Evolutionary conservation across 2,329 filamentous ascomycete genomes (phyloP).

Genomic region (Bertia moriformis): DNA sequence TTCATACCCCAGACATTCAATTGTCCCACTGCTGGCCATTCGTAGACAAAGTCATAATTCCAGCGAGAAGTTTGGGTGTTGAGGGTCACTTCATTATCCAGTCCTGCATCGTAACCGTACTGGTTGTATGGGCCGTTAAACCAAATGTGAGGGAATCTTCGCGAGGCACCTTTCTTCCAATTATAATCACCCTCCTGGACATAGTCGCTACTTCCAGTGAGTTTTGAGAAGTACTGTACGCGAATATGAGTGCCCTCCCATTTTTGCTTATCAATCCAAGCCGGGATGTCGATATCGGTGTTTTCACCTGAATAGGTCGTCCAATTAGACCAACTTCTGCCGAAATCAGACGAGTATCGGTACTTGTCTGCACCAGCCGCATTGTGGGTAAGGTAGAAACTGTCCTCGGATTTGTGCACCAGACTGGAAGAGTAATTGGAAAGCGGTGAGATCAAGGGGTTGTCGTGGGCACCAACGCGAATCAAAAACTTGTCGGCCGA

Average conservation of each 20-base stretch:
- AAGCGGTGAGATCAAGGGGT: constrained; percentile 42
- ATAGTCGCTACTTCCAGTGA: constrained; percentile 42
- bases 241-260: constrained; percentile 49
- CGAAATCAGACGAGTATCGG: constrained; percentile 48
- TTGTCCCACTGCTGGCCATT: constrained; percentile 48
- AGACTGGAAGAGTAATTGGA: constrained; percentile 44
- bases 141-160: constrained; percentile 47
- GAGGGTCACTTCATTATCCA: constrained; percentile 34
- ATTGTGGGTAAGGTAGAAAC: constrained; percentile 35
- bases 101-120: constrained; percentile 47
- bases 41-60: constrained; percentile 44
- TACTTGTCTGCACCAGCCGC: constrained; percentile 47
- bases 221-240: constrained; percentile 47
- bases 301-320: constrained; percentile 34
- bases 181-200: constrained; percentile 41
- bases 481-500: constrained; percentile 46
- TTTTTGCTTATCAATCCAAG: constrained; percentile 37
- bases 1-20: constrained; percentile 56
- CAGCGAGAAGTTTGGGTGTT: constrained; percentile 30
- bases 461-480: constrained; percentile 38
- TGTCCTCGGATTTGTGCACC: constrained; percentile 22
- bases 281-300: constrained; percentile 27
- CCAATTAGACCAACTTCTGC: constrained; percentile 44
- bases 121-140: constrained; percentile 48
- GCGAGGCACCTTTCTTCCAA: constrained; percentile 18